Evolutionary conservation across 495 filamentous ascomycete species (phyloP).

Genomic region (Xylaria longipes): DNA sequence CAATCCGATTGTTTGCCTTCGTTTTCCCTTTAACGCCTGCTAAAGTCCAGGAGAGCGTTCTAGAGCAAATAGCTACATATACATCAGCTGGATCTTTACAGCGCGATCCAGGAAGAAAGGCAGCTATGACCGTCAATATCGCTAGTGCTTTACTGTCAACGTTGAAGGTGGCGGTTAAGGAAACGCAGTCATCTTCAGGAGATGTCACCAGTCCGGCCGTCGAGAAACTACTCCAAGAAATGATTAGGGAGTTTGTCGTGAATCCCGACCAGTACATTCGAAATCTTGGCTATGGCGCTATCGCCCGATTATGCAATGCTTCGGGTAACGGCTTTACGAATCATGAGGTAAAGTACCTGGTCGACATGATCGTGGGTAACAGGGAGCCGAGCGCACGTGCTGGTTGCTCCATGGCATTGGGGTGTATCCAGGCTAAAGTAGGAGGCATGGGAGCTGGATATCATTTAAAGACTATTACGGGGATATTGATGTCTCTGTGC

Average conservation of each 20-base stretch:
- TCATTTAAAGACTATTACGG: slow-evolving; percentile 93
- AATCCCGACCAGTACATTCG: slow-evolving; percentile 86
- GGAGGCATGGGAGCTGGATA: slow-evolving; percentile 98
- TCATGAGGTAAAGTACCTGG: slow-evolving; percentile 85
- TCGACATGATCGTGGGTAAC: slow-evolving; percentile 92
- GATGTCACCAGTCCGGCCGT: slow-evolving; percentile 76
- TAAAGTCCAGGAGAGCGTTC: slow-evolving; percentile 92
- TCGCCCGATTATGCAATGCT: slow-evolving; percentile 89
- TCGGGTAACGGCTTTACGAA: slow-evolving; percentile 89
- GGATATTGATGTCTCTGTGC: slow-evolving; percentile 92
- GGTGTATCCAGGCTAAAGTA: slow-evolving; percentile 91
- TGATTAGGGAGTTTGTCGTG: slow-evolving; percentile 78
- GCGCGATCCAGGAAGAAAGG: slow-evolving; percentile 84
- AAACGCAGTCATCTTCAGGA: slow-evolving; percentile 73
- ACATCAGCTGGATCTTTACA: slow-evolving; percentile 79
- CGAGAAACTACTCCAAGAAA: slow-evolving; percentile 85
- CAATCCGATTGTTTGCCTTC: slow-evolving; percentile 89
- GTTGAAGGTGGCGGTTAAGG: slow-evolving; percentile 82
- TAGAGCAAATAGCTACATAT: slow-evolving; percentile 91
- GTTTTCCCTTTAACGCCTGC: slow-evolving; percentile 84
- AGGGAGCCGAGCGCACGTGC: slow-evolving; percentile 91
- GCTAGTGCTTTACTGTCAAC: slow-evolving; percentile 80
- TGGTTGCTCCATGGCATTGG: slow-evolving; percentile 91
- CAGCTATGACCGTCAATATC: slow-evolving; percentile 90
- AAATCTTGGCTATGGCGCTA: slow-evolving; percentile 80